Base-by-base conservation (phyloP, 371 early-diverging fungal genomes). In the Entomophthora muscae region DNA sequence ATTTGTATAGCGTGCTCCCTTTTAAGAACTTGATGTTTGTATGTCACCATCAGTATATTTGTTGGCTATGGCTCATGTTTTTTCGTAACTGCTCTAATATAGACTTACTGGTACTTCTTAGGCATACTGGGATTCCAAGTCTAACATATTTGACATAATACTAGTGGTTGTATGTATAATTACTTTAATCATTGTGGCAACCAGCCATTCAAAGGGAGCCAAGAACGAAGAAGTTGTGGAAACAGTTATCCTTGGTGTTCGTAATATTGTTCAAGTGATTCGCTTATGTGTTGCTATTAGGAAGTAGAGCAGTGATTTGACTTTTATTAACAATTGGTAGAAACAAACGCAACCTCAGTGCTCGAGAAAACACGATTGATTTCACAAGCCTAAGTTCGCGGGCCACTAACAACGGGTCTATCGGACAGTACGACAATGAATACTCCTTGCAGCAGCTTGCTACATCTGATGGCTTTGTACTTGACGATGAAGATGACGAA, bases 401-500 rank as follows among this genome's bases (percentile, higher is more conserved):
- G n/a, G 17, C n/a, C n/a, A 33, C 5, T 21, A 22, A 26, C n/a
- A 62, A 52, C 27, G 12, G 29, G 52, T 13, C 26, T 30, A 5
- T 3, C 13, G 58, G 26, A 3, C 52, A 51, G 3, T 52, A 26
- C 26, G 53, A 52, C 24, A 52, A 29, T 33, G 62, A 62, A 52
- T 62, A 62, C 22, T 52, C 62, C 42, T 29, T 62, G 17, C 51
- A 62, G 7, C 62, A 62, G 29, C 23, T 62, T 26, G 53, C 62
- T 26, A 62, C 62, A 22, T 62, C 62, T 3, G 62, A 62, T 52
- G 62, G 62, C 23, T 62, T 62, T 52, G 62, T 62, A 22, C 28
- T 62, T 23, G 62, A 62, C 23, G 62, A 62, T 29, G 62, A 62
- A 17, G 62, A 62, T 0, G 62, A 62, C 26, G 62, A 62, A 53